Evolutionary conservation across 139 green algal species (phyloP).

Genomic region (Chlorella vulgaris): DNA sequence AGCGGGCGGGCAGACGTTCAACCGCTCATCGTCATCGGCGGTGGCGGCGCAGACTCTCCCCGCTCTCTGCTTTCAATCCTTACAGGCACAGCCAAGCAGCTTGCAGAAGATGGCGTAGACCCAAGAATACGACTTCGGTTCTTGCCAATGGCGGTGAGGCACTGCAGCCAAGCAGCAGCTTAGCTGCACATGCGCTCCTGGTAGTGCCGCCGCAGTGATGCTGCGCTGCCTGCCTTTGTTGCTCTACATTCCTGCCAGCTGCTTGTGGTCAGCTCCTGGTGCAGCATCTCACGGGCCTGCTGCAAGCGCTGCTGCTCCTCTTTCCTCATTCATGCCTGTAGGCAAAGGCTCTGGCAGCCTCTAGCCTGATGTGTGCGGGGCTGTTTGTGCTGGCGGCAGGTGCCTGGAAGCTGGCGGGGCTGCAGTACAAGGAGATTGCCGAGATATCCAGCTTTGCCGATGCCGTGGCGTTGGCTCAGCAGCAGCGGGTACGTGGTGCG

Average conservation of each 20-base stretch:
- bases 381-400: slow-evolving; percentile 27
- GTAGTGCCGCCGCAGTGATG: too few species aligned
- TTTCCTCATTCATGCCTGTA: not conserved
- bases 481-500: slow-evolving; percentile 38
- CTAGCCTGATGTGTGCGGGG: slow-evolving; percentile 23
- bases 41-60: not conserved
- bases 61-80: not conserved
- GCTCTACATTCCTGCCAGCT: too few species aligned
- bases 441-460: slow-evolving; percentile 35
- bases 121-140: slow-evolving; percentile 35
- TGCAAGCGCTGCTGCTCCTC: not conserved
- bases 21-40: too few species aligned
- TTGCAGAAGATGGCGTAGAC: slow-evolving; percentile 53
- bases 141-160: slow-evolving; percentile 46
- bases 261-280: too few species aligned
- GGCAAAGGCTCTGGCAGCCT: slow-evolving; percentile 40
- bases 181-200: too few species aligned
- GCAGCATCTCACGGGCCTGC: too few species aligned
- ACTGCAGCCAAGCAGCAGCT: too few species aligned
- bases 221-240: too few species aligned
- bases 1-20: too few species aligned
- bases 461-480: slow-evolving; percentile 36
- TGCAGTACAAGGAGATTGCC: slow-evolving; percentile 24
- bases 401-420: slow-evolving; percentile 30
- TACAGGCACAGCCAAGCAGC: slow-evolving; percentile 44